These are phyloP conservation scores for Casuarina cunninghamiana DNA, from an alignment of 306 rosid genomes.

Conservation along the genomic window DNA sequence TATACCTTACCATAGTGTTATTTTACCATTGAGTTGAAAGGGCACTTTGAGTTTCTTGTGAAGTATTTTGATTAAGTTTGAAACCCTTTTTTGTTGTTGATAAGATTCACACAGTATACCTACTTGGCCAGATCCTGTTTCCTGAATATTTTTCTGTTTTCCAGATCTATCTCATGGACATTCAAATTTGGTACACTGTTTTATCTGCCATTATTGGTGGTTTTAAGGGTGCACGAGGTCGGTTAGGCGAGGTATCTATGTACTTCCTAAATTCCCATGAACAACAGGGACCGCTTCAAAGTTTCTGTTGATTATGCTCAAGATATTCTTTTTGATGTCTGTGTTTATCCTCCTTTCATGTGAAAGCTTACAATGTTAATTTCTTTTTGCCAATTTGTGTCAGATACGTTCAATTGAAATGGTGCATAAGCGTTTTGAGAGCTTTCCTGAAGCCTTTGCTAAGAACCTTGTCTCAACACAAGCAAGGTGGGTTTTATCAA, in stretches of 20 bases:
- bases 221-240: constrained; percentile 89
- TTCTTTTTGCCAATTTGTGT: constrained; percentile 31
- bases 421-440: constrained; percentile 98
- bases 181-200: constrained; percentile 88
- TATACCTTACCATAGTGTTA: neutral
- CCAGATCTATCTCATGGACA: constrained; percentile 96
- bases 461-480: constrained; percentile 65
- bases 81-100: neutral
- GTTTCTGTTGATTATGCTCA: constrained; percentile 1
- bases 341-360: neutral
- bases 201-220: constrained; percentile 94
- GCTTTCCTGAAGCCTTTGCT: constrained; percentile 89
- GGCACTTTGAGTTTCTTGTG: constrained; percentile 2
- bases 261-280: neutral
- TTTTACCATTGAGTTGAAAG: too few species aligned
- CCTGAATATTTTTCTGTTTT: constrained; percentile 30
- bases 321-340: constrained; percentile 1
- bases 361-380: constrained; percentile 13
- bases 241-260: constrained; percentile 85
- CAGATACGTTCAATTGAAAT: constrained; percentile 98
- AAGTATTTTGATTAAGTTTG: neutral
- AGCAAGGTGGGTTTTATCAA: constrained; percentile 46
- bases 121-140: constrained; percentile 20
- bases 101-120: constrained; percentile 12
- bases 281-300: neutral